Base-by-base conservation (phyloP, 192 early-diverging fungal genomes). In the Phlyctochytrium arcticum region DNA sequence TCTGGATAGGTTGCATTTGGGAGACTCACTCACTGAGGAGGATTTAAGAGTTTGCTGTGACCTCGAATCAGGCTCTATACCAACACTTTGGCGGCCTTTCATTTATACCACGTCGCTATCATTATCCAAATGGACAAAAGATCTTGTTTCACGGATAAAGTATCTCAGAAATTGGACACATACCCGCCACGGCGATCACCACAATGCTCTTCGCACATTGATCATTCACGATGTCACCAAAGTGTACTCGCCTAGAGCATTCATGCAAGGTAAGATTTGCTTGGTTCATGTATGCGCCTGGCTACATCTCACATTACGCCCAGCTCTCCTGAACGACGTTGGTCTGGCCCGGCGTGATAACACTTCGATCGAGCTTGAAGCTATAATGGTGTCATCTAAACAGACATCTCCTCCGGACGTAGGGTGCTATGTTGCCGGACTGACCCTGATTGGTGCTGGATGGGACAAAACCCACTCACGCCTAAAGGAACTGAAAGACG, bases 331-430 rank as follows among this genome's bases (percentile, higher is more conserved):
- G 12, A 12, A 44, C 39, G 39, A 44, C 1, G 39, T 42, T 42
- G 9, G 9, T 42, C 39, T 42, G 39, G 39, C 39, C 39, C 39
- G n/a, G 9, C 39, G 39, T n/a, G 9, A 9, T n/a, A n/a, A n/a
- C 39, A 53, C 50, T 21, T 23, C 19, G 19, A 29, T 60, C 15
- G 31, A 34, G 27, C 19, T 68, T 47, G 67, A 68, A 32, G 47
- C 53, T 21, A 12, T 61, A 5, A 49, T 68, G 12, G 48, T 68
- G 4, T 68, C 67, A 5, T 9, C 58, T 7, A 60, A 62, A 24
- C 67, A 68, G 37, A 36, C 67, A 2, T 29, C 67, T 30, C 67
- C 29, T 31, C 67, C 67, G n/a, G 67, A 68, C 15, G 17, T 32
- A 12, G 67, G 67, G 7, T 31, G 47, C 34, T 68, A 61, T 36